These are phyloP conservation scores for Chaetoceros muelleri DNA, from an alignment of 108 stramenopile genomes.

Conservation along the genomic window DNA sequence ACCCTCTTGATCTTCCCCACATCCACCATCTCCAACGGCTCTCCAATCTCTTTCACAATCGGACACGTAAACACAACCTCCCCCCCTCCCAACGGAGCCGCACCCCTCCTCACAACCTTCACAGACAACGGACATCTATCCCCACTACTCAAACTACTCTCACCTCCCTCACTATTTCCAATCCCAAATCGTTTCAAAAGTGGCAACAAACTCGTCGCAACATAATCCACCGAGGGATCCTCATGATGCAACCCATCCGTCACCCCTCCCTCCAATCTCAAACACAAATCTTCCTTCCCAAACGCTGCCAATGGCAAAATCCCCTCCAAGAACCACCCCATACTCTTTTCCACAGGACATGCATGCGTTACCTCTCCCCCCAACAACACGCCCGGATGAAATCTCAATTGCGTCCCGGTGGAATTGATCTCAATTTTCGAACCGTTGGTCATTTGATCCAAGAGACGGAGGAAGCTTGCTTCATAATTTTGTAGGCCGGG, in stretches of 20 bases:
- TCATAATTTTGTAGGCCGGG: constrained; percentile 80
- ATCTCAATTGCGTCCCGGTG: constrained; percentile 92
- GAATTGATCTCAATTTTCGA: constrained; percentile 93
- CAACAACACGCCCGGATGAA: constrained; percentile 84
- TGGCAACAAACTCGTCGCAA: constrained; percentile 66
- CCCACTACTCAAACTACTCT: too few relatives aligned
- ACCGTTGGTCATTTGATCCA: constrained; percentile 95
- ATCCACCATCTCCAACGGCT: constrained; percentile 76
- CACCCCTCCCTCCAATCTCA: constrained; percentile 73
- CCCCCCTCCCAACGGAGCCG: constrained; percentile 82
- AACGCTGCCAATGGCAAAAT: constrained; percentile 92
- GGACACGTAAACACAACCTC: constrained; percentile 80
- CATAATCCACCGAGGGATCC: constrained; percentile 81
- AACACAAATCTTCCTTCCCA: constrained; percentile 77
- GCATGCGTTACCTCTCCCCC: constrained; percentile 86
- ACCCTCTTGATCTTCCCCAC: constrained; percentile 93
- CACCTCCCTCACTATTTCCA: constrained; percentile 30
- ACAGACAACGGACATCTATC: constrained; percentile 50
- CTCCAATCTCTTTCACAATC: constrained; percentile 66
- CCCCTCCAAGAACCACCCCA: constrained; percentile 97
- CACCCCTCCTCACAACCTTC: constrained; percentile 45
- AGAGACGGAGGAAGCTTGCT: constrained; percentile 78
- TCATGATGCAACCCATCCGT: constrained; percentile 58
- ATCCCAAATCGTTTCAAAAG: constrained; percentile 83
- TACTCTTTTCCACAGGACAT: constrained; percentile 60